A percentile compares a stretch with the other conserved stretches of the same genome.
These are phyloP conservation scores for Dendrobium officinale DNA, from an alignment of 106 monocot genomes.

Conservation along the genomic window DNA sequence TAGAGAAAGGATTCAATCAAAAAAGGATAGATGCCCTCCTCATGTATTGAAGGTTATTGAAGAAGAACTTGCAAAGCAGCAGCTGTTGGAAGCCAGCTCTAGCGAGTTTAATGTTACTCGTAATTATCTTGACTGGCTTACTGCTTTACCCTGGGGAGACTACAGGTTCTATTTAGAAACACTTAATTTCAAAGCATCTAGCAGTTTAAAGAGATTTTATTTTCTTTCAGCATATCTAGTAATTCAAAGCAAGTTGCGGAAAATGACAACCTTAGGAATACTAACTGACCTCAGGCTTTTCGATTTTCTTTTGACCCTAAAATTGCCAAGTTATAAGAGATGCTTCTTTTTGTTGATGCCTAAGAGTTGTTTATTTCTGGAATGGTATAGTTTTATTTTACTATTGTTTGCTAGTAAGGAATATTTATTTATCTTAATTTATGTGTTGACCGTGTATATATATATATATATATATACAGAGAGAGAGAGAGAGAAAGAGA, in stretches of 20 bases:
- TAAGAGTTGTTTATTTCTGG: background rate
- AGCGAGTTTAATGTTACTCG: constrained; percentile 66
- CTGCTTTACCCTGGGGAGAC: constrained; percentile 93
- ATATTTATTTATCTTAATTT: no score
- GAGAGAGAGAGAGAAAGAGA: no score
- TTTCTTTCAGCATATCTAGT: background rate
- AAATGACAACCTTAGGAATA: background rate
- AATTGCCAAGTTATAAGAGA: background rate
- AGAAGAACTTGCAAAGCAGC: constrained; percentile 92
- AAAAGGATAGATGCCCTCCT: constrained; percentile 78
- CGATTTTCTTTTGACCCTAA: background rate
- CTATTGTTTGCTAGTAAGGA: no score
- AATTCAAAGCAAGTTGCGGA: background rate
- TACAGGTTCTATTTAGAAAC: constrained; percentile 52
- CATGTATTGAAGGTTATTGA: constrained; percentile 98
- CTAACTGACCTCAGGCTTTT: background rate
- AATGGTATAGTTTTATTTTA: background rate
- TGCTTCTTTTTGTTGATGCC: background rate
- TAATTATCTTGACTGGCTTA: constrained; percentile 82
- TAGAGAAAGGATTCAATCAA: constrained; percentile 84
- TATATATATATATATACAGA: no score
- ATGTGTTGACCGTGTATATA: no score
- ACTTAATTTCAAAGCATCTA: background rate
- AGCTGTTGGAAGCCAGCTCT: constrained; percentile 89
- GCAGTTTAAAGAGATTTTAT: background rate